Conservation (phyloP, 257 asterid species). For the Voacanga thouarsii region DNA sequence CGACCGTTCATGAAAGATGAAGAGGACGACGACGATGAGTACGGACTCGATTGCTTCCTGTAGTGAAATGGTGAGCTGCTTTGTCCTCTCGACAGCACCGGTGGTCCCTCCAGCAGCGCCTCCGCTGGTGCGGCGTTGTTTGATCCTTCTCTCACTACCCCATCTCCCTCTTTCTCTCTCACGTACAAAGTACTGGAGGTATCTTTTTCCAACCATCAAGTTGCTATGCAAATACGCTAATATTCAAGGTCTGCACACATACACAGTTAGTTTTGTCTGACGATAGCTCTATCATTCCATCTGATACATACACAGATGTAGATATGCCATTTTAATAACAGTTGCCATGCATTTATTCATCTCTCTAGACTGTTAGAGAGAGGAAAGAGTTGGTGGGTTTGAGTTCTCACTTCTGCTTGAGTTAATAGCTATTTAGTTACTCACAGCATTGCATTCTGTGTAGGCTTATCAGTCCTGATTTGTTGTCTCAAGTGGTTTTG, state of each 20-base stretch:
- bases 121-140: constrained; percentile 56
- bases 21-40: constrained; percentile 82
- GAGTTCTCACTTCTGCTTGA: too few relatives aligned
- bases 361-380: too few relatives aligned
- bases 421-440: too few relatives aligned
- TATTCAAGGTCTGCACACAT: background rate
- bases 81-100: constrained; percentile 65
- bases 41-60: constrained; percentile 69
- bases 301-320: too few relatives aligned
- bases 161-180: constrained; percentile 32
- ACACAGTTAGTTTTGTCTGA: background rate
- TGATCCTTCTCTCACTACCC: constrained; percentile 67
- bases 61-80: constrained; percentile 69
- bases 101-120: constrained; percentile 37
- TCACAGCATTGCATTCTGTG: too few relatives aligned
- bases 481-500: too few relatives aligned
- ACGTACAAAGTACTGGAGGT: background rate
- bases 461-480: too few relatives aligned
- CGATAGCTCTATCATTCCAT: too few relatives aligned
- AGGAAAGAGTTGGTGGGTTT: too few relatives aligned
- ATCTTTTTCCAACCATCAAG: background rate
- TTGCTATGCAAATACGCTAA: background rate
- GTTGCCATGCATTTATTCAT: too few relatives aligned
- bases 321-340: too few relatives aligned
- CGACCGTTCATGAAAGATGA: constrained; percentile 76